Conservation (phyloP, 495 filamentous ascomycete genomes). For the Opeltia flavorubescens region DNA sequence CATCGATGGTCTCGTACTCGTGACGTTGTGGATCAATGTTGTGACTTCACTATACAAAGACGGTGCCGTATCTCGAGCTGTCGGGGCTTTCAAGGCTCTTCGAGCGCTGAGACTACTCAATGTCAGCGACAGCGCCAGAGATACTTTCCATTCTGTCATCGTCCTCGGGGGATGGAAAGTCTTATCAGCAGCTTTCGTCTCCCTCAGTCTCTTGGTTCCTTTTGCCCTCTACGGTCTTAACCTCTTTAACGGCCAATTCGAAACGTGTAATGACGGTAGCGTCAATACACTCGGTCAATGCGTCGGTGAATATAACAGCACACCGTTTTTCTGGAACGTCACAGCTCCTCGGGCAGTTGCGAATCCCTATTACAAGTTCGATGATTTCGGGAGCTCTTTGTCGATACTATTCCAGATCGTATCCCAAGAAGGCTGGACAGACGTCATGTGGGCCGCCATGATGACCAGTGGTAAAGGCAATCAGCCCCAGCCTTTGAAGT, state of each 20-base stretch:
- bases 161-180: conserved; percentile 89
- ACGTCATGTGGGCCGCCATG: conserved; percentile 74
- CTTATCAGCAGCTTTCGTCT: conserved; percentile 79
- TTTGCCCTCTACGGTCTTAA: conserved; percentile 94
- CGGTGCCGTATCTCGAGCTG: conserved; percentile 69
- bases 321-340: conserved; percentile 70
- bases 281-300: conserved; percentile 51
- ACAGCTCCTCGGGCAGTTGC: conserved; percentile 64
- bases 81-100: conserved; percentile 97
- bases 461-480: conserved; percentile 60
- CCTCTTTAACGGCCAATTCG: conserved; percentile 73
- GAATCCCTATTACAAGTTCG: conserved; percentile 85
- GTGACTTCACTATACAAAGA: conserved; percentile 62
- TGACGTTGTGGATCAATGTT: conserved; percentile 96
- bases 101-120: conserved; percentile 84
- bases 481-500: conserved; percentile 52
- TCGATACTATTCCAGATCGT: conserved; percentile 99
- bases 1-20: conserved; percentile 83
- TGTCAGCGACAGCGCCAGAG: conserved; percentile 86
- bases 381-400: conserved; percentile 79
- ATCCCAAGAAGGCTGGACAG: conserved; percentile 93
- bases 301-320: conserved; percentile 63
- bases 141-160: conserved; percentile 94
- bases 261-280: conserved; percentile 60
- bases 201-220: conserved; percentile 83